Evolutionary conservation across 176 grass and related monocot species (phyloP), one percentile per base, ranked within the genome.

Genomic region (Carex pumila): DNA sequence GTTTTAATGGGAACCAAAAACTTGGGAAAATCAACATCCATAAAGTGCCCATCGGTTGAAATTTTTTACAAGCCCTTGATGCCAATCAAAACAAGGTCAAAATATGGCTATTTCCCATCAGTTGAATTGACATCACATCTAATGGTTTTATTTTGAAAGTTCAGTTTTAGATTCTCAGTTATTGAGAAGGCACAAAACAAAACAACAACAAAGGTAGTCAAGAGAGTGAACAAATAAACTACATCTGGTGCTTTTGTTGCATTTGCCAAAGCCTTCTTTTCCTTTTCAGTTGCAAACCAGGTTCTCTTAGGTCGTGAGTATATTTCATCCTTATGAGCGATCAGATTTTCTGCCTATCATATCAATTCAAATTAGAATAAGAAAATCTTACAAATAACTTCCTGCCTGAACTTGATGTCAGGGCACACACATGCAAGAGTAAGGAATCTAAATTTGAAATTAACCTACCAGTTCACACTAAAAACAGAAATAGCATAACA

Each of bases 311-410:
- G 95, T 3, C 92, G 89, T 30, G 95, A 93, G 82, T 91, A 98
- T 83, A 98, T 98, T 66, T 95, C 91, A 55, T 98, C 92, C 89
- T 84, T 95, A 71, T 95, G 92, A 80, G 88, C 88, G 63, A 98
- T 95, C 92, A 98, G 92, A 87, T 98, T 98, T 91, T 93, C 92
- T 53, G 87, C 92, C 95, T 97, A 79, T 29, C 79, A 88, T 36
- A 84, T 54, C 22, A 80, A 81, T 82, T 83, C 13, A 88, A 71
- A 53, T 50, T 53, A 65, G 54, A 4, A 11, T 69, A 34, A 62
- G 81, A 66, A 41, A 52, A 69, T 45, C 31, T 76, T 56, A 63
- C 65, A 79, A 49, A 71, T 8, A 52, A 59, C n/a, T 78, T 37
- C 74, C n/a, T 32, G 65, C 14, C 29, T 36, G 62, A 65, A 85